A percentile compares a stretch with the other conserved stretches of the same genome.
phyloP scores from a whole-genome alignment of 306 rosid species.

The Vigna nakashimae region DNA sequence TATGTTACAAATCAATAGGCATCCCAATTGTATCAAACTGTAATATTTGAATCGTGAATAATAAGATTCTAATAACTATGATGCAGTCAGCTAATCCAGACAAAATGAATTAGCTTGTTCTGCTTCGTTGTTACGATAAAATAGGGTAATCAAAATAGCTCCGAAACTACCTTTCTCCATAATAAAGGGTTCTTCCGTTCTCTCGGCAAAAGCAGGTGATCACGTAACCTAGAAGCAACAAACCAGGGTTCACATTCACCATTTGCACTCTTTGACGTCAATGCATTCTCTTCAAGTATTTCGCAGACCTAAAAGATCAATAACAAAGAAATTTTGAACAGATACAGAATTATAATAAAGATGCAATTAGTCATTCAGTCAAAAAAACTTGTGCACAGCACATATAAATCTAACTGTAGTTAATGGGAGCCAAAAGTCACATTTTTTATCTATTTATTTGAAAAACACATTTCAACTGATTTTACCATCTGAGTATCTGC shows the following conservation, averaged over 20 bases:
- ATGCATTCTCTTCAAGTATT: conserved; percentile 87
- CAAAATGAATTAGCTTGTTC: conserved; percentile 23
- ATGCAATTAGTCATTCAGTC: conserved; percentile 19
- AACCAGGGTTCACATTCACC: conserved; percentile 85
- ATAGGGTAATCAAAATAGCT: conserved; percentile 26
- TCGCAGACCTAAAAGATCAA: conserved; percentile 73
- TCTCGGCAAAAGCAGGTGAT: conserved; percentile 89
- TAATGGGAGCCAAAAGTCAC: conserved; percentile 22
- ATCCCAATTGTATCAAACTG: background rate
- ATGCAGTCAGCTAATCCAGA: conserved; percentile 7
- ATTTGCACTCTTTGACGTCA: conserved; percentile 64
- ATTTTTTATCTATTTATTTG: conserved; percentile 17
- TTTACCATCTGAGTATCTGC: conserved; percentile 17
- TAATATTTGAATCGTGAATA: background rate
- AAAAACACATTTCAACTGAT: background rate
- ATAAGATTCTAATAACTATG: background rate
- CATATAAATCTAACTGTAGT: conserved; percentile 24
- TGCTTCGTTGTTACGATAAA: conserved; percentile 5
- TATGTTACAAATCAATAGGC: background rate
- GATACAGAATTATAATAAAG: conserved; percentile 27
- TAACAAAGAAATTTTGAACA: conserved; percentile 16
- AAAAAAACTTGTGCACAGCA: conserved; percentile 24
- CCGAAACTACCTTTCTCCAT: conserved; percentile 76
- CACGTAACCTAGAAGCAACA: conserved; percentile 84
- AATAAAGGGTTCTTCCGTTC: conserved; percentile 78